Evolutionary conservation across 1,284 basidiomycete genomes (phyloP), one percentile per base, ranked within the genome.

Genomic region (Cystobasidiaceae sp.): DNA sequence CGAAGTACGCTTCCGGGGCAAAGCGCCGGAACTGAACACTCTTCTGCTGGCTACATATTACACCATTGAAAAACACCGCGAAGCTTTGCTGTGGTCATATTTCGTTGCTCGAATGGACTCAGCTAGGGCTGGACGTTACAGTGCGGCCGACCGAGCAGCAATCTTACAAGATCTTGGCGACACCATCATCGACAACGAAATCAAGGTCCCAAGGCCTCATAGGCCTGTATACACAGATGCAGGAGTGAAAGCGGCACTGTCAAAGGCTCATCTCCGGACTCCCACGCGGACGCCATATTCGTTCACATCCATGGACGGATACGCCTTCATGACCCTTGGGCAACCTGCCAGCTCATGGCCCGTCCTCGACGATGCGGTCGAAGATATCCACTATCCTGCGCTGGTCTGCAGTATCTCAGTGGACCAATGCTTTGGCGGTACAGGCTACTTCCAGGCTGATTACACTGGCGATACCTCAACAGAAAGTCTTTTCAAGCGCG

Each of bases 11-110:
- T 63, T 63, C 32, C 50, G 60, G 13, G 60, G 60, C 6, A 37
- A 19, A 9, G 17, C 9, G 8, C 17, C 49, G 0, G 60, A 63
- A 25, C 37, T 54, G 34, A 54, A 52, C 23, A 63, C 46, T 49
- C 25, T 50, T 6, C 44, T 55, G 41, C 51, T 63, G 21, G 25
- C 30, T 13, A 63, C 50, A 11, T 50, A 54, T 25, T 63, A 63
- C 41, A 8, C 32, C 27, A 48, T 63, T 5, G 60, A 63, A 27
- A 54, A 46, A 39, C 60, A 63, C 43, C 28, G 60, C n/a, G 60
- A 63, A 30, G 60, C 60, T 25, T 28, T 63, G 7, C 51, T 63
- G 39, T 63, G 60, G 60, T 63, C 60, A 43, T 63, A 54, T 23
- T 54, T 63, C 19, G 32, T 63, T 4, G 60, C 60, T 25, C 49